These are phyloP conservation scores for Trametes meyenii DNA, from an alignment of 768 basidiomycete genomes.

Conservation along the genomic window DNA sequence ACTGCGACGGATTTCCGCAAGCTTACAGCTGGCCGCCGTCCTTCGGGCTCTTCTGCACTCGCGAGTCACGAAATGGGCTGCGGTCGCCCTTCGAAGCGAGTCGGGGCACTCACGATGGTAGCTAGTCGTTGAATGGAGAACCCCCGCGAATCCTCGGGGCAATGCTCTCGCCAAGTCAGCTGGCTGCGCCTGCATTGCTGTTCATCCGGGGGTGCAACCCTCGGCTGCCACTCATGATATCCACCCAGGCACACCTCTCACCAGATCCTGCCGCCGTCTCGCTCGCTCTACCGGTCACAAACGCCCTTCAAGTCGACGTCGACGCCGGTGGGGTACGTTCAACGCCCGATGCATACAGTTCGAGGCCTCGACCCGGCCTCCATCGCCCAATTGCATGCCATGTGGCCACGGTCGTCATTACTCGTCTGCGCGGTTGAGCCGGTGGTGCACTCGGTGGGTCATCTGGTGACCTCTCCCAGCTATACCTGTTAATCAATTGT, in stretches of 20 bases:
- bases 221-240: background rate
- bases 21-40: too few relatives aligned
- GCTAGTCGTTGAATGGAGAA: too few relatives aligned
- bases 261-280: too few relatives aligned
- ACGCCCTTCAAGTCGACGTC: too few relatives aligned
- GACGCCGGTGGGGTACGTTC: background rate
- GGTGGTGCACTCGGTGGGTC: background rate
- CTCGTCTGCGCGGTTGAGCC: background rate
- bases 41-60: too few relatives aligned
- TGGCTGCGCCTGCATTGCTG: background rate
- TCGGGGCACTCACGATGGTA: too few relatives aligned
- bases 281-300: too few relatives aligned
- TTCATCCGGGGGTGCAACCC: background rate
- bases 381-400: background rate
- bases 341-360: background rate
- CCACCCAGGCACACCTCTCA: too few relatives aligned
- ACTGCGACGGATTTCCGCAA: slow-evolving; percentile 4
- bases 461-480: background rate
- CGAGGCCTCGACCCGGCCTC: background rate
- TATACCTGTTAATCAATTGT: background rate
- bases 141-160: too few relatives aligned
- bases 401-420: slow-evolving; percentile 11
- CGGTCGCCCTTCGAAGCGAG: too few relatives aligned
- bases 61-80: too few relatives aligned
- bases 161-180: too few relatives aligned